Evolutionary conservation across 306 rosid species (phyloP).

Genomic region (Castanospermum australe): DNA sequence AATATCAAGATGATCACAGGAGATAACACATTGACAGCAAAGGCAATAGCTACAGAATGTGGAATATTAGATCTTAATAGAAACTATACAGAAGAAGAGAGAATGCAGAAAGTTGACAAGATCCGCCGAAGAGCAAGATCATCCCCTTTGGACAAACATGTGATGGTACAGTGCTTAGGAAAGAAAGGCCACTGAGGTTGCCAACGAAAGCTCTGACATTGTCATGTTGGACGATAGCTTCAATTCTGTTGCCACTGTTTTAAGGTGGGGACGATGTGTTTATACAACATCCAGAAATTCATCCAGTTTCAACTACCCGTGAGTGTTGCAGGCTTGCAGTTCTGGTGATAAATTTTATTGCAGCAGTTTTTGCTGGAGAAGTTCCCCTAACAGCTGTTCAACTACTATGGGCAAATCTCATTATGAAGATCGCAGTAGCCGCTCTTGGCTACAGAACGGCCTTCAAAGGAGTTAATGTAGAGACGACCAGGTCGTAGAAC

Average conservation of each 20-base stretch:
- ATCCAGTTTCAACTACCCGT: not conserved
- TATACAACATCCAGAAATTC: not conserved
- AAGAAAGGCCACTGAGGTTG: conserved; percentile 84
- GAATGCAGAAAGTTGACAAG: conserved; percentile 62
- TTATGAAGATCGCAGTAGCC: not conserved
- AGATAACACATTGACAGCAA: conserved; percentile 88
- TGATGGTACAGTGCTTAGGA: conserved; percentile 81
- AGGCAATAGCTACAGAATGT: conserved; percentile 85
- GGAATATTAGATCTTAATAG: conserved; percentile 59
- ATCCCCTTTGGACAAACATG: conserved; percentile 78
- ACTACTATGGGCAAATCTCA: not conserved
- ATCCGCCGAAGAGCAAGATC: conserved; percentile 91
- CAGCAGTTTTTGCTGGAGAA: not conserved
- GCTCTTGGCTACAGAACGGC: conserved; percentile 34
- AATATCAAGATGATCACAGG: conserved; percentile 84
- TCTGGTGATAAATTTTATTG: not conserved
- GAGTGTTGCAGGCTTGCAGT: conserved; percentile 41
- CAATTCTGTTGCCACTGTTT: conserved; percentile 72
- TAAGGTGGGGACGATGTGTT: conserved; percentile 3
- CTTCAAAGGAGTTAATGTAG: not conserved
- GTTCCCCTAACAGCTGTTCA: not conserved
- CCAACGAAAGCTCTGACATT: conserved; percentile 89
- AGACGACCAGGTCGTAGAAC: not conserved
- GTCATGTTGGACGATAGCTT: conserved; percentile 85
- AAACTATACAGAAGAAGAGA: conserved; percentile 62